Evolutionary conservation across 2,329 filamentous ascomycete species (phyloP).

Genomic region (Pseudonectria foliicola): DNA sequence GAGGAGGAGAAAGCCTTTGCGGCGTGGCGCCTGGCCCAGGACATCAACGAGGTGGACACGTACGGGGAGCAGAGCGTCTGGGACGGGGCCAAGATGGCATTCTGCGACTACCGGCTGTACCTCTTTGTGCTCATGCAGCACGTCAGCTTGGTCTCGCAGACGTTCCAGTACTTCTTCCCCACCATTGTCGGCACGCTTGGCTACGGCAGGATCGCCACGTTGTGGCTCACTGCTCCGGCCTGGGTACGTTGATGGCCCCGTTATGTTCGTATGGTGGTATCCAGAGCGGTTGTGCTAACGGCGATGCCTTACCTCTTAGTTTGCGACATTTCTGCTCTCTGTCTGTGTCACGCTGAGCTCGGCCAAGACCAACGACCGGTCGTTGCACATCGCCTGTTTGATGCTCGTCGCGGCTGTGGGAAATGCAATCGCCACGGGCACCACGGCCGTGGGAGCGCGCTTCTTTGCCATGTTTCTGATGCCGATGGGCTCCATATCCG

Average conservation of each 20-base stretch:
- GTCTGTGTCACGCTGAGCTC: conserved; percentile 49
- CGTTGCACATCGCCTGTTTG: conserved; percentile 46
- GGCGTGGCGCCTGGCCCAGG: conserved; percentile 42
- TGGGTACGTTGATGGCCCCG: conserved; percentile 33
- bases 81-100: conserved; percentile 40
- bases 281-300: not conserved
- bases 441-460: conserved; percentile 41
- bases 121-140: conserved; percentile 49
- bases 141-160: conserved; percentile 43
- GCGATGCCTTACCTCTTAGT: conserved; percentile 24
- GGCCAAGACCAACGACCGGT: conserved; percentile 46
- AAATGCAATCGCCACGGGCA: conserved; percentile 48
- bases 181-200: conserved; percentile 55
- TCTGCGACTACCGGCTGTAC: conserved; percentile 44
- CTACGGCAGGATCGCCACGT: conserved; percentile 45
- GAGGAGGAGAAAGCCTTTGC: conserved; percentile 45
- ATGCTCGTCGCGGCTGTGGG: conserved; percentile 46
- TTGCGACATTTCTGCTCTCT: conserved; percentile 46
- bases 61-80: conserved; percentile 29
- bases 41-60: conserved; percentile 39
- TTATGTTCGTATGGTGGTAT: not conserved
- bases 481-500: conserved; percentile 45
- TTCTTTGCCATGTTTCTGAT: conserved; percentile 60
- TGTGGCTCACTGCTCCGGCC: conserved; percentile 51
- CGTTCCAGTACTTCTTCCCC: conserved; percentile 60